phyloP scores from a whole-genome alignment of 345 rosid species.

The Balakata baccata region DNA sequence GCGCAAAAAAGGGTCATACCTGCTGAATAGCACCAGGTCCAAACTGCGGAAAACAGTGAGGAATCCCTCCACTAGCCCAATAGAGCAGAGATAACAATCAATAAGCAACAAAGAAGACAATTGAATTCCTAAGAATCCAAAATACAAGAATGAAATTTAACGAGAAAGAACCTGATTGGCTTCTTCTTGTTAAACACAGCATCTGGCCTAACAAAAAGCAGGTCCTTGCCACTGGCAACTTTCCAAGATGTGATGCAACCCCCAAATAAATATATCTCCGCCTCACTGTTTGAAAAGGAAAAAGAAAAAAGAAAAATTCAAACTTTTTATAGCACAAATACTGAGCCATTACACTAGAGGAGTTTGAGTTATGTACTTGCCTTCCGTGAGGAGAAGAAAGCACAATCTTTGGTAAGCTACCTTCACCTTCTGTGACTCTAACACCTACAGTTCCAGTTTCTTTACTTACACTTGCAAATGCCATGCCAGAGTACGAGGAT shows the following conservation, averaged over 20 bases:
- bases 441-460: constrained; percentile 44
- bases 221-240: constrained; percentile 63
- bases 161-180: constrained; percentile 60
- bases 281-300: constrained; percentile 49
- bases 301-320: background rate
- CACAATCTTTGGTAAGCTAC: constrained; percentile 76
- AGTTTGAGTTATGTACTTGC: constrained; percentile 21
- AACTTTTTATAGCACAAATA: background rate
- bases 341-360: no score
- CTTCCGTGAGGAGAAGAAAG: constrained; percentile 72
- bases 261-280: constrained; percentile 83
- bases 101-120: background rate
- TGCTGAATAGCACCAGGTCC: constrained; percentile 90
- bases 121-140: background rate
- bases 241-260: constrained; percentile 94
- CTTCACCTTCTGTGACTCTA: constrained; percentile 71
- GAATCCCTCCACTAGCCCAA: constrained; percentile 76
- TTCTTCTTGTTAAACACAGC: constrained; percentile 90
- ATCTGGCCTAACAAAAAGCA: constrained; percentile 90
- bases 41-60: constrained; percentile 98
- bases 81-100: constrained; percentile 19
- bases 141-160: background rate
- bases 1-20: constrained; percentile 34
- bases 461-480: constrained; percentile 41
- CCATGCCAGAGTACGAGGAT: constrained; percentile 50